Conservation (phyloP, 2,329 filamentous ascomycete species). For the Penicillium corylophilum region DNA sequence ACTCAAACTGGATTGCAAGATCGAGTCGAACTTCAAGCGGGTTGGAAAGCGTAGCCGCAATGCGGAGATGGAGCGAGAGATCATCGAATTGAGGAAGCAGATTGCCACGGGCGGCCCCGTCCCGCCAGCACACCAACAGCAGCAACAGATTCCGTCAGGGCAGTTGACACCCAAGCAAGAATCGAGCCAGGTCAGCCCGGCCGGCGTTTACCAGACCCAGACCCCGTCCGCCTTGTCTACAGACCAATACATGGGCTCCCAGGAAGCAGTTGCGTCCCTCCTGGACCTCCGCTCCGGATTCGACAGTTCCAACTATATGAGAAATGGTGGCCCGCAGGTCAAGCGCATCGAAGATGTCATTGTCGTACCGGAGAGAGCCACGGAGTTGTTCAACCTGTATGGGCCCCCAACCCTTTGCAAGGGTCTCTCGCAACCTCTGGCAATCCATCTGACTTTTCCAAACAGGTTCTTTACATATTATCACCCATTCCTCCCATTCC, state of each 20-base stretch:
- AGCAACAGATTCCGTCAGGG: constrained; percentile 20
- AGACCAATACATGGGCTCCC: constrained; percentile 47
- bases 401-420: constrained; percentile 9
- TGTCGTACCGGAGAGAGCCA: constrained; percentile 43
- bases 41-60: constrained; percentile 66
- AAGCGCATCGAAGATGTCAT: constrained; percentile 56
- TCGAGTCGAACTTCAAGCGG: constrained; percentile 68
- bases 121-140: constrained; percentile 25
- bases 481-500: constrained; percentile 64
- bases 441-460: background rate
- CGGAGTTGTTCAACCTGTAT: constrained; percentile 48
- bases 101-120: constrained; percentile 37
- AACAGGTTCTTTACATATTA: constrained; percentile 62
- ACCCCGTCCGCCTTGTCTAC: constrained; percentile 38
- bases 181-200: constrained; percentile 35
- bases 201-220: constrained; percentile 35
- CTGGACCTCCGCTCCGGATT: constrained; percentile 51
- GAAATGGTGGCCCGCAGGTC: constrained; percentile 50
- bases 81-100: constrained; percentile 51
- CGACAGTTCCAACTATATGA: constrained; percentile 43
- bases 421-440: background rate
- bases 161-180: constrained; percentile 39
- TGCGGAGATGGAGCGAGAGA: constrained; percentile 63
- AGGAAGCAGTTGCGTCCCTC: constrained; percentile 52
- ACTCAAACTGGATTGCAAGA: constrained; percentile 63